These are phyloP conservation scores for Posidonia australis DNA, from an alignment of 106 monocot genomes.

Conservation along the genomic window DNA sequence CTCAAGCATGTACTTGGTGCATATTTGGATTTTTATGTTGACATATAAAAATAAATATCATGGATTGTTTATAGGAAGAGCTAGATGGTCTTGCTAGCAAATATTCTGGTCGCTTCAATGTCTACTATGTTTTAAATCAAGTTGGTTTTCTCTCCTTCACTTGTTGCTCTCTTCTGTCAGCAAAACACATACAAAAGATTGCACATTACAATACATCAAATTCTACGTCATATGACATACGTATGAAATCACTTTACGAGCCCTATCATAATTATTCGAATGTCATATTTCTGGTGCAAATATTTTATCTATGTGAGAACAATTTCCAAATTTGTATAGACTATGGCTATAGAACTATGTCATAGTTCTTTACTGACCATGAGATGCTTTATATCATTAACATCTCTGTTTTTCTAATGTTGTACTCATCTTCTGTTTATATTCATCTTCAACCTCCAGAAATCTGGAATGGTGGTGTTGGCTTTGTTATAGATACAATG, in stretches of 20 bases:
- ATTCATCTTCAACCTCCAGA: slow-evolving; percentile 62
- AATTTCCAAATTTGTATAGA: no score
- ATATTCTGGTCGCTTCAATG: slow-evolving; percentile 60
- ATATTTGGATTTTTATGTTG: not conserved
- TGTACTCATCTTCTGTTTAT: not conserved
- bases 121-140: slow-evolving; percentile 94
- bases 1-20: not conserved
- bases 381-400: not conserved
- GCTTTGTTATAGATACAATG: no score
- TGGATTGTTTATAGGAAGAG: slow-evolving; percentile 53
- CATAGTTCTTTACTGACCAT: not conserved
- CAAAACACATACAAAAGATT: no score
- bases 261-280: no score
- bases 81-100: slow-evolving; percentile 50
- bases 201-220: no score
- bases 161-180: no score
- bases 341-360: no score
- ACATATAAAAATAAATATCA: not conserved
- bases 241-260: no score
- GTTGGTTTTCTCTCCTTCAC: slow-evolving; percentile 11
- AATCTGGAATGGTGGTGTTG: slow-evolving; percentile 77
- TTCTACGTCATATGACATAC: no score
- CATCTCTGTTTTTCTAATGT: not conserved
- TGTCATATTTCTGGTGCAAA: no score
- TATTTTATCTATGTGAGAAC: no score